phyloP scores from a whole-genome alignment of 202 grass and related monocot species.

The Saccharum hybrid region DNA sequence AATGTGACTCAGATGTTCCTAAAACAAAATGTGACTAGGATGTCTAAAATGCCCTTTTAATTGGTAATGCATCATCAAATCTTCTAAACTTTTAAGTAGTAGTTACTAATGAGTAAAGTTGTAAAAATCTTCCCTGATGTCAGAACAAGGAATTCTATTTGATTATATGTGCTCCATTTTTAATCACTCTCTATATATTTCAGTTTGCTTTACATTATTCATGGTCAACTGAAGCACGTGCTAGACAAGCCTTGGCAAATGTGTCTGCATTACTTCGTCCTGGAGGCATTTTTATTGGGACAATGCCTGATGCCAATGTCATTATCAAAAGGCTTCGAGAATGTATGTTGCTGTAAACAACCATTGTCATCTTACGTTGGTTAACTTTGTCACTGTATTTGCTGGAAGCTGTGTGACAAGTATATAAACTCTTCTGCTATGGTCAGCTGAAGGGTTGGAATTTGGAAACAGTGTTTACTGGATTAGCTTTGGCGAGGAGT shows the following conservation, averaged over 20 bases:
- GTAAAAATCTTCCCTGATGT: constrained; percentile 14
- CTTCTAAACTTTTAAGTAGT: not conserved
- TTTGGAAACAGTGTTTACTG: constrained; percentile 93
- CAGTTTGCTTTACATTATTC: constrained; percentile 99
- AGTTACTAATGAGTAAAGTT: constrained; percentile 12
- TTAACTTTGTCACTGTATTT: constrained; percentile 35
- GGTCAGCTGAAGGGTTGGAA: constrained; percentile 85
- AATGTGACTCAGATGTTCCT: not conserved
- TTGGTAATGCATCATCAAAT: constrained; percentile 14
- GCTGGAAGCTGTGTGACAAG: constrained; percentile 30
- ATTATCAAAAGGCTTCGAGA: constrained; percentile 86
- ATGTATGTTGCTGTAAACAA: constrained; percentile 46
- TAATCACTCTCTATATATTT: constrained; percentile 25
- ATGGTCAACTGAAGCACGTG: constrained; percentile 91
- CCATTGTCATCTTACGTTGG: constrained; percentile 31
- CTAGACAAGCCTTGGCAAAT: constrained; percentile 86
- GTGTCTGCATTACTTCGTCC: constrained; percentile 92
- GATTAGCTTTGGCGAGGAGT: constrained; percentile 85
- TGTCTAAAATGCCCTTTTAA: not conserved
- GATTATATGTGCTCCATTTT: not conserved
- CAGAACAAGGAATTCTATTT: not conserved
- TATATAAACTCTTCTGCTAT: constrained; percentile 39
- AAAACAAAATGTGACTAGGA: constrained; percentile 13
- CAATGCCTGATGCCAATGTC: constrained; percentile 85
- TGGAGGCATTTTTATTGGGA: constrained; percentile 84